Percentiles rank a stretch among this genome's conserved stretches.
Conservation (phyloP, 1,284 basidiomycete species). For the Neonothopanus nambi region DNA sequence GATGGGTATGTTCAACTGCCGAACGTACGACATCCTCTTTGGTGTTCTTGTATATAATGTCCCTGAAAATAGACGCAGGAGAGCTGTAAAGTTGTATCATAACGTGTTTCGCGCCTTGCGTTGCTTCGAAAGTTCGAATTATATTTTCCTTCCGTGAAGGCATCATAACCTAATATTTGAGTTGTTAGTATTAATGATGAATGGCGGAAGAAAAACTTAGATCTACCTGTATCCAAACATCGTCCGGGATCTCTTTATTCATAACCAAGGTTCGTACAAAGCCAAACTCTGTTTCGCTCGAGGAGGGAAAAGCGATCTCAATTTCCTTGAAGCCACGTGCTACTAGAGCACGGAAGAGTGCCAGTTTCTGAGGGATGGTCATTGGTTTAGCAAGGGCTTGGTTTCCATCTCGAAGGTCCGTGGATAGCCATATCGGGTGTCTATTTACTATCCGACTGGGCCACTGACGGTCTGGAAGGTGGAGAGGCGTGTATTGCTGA, state of each 20-base stretch:
- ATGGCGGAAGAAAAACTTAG: constrained; percentile 23
- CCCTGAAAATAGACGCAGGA: constrained; percentile 81
- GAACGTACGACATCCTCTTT: constrained; percentile 51
- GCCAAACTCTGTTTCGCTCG: constrained; percentile 85
- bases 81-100: constrained; percentile 96
- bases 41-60: constrained; percentile 86
- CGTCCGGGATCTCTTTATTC: constrained; percentile 73
- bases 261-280: constrained; percentile 84
- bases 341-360: constrained; percentile 77
- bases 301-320: constrained; percentile 85
- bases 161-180: constrained; percentile 65
- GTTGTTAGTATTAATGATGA: constrained; percentile 6
- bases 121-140: constrained; percentile 76
- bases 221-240: constrained; percentile 83
- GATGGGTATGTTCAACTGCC: neutral
- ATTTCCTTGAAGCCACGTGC: constrained; percentile 91
- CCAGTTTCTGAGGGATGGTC: constrained; percentile 79
- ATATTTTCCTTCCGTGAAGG: constrained; percentile 56
- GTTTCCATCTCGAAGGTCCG: constrained; percentile 90
- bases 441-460: constrained; percentile 68
- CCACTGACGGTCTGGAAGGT: constrained; percentile 60
- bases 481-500: too few species aligned
- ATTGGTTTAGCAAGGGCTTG: constrained; percentile 89
- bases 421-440: constrained; percentile 86
- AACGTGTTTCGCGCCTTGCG: constrained; percentile 81